Base-by-base conservation (phyloP, 805 yeast genomes). In the Candida bentonensis region DNA sequence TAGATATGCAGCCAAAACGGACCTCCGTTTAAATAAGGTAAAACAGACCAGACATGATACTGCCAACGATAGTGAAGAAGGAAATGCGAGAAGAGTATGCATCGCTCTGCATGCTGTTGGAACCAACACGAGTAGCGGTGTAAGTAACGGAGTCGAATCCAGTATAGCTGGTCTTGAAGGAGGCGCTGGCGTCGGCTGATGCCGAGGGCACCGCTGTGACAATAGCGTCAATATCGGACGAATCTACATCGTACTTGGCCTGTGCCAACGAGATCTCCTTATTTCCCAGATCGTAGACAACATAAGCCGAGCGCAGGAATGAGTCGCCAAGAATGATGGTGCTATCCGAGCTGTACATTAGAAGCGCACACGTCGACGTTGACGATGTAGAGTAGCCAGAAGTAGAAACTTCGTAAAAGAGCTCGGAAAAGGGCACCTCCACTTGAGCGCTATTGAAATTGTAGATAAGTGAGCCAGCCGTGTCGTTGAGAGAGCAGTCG, bases 251-350 rank as follows among this genome's bases (percentile, higher is more conserved):
- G n/a, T 30, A 65, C 46, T 3, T 44, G 43, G 69, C 72, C 54
- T 70, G 74, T 21, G 78, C 83, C 55, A 81, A 49, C 2, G 82
- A 74, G 30, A 81, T 64, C 53, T 74, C 68, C 40, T 61, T 61
- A 53, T 70, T 70, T 20, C 76, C 83, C 43, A 79, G 61, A 58
- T 82, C 81, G 59, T 72, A 78, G 15, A 78, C 85, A 23, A 75
- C 68, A 57, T 79, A 81, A 2, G 78, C 79, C 45, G 72, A 66
- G 49, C 79, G 64, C 46, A 79, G 60, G 52, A 79, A 69, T 42
- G 68, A 68, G 53, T 77, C 82, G 15, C 85, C 83, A 28, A 78
- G 63, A 42, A 44, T 44, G 23, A 15, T 23, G 21, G 30, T 30
- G 34, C 7, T 5, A 9, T 9, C 11, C 5, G 20, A 13, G n/a